A percentile compares a stretch with the other conserved stretches of the same genome.
phyloP scores from a whole-genome alignment of 1,284 basidiomycete species.

The Boletus smithii region DNA sequence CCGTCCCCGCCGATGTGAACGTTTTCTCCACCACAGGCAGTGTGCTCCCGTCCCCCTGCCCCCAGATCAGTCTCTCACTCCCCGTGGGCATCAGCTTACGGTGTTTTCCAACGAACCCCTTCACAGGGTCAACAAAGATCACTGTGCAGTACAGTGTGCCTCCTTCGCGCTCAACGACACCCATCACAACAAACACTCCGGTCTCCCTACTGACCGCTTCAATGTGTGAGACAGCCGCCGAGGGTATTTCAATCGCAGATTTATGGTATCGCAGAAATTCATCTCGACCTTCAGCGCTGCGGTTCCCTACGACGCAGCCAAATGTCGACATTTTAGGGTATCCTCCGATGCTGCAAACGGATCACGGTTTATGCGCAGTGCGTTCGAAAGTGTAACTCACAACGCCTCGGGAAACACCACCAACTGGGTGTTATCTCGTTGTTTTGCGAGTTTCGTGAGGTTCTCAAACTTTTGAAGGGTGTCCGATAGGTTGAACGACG shows the following conservation, averaged over 20 bases:
- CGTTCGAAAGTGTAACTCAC: slow-evolving; percentile 37
- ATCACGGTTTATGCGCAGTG: neutral
- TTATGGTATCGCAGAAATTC: slow-evolving; percentile 57
- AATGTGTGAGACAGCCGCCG: slow-evolving; percentile 47
- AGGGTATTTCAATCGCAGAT: slow-evolving; percentile 58
- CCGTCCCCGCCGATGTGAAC: slow-evolving; percentile 27
- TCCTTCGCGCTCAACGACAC: slow-evolving; percentile 63
- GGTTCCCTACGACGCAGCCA: slow-evolving; percentile 54
- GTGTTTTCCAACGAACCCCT: slow-evolving; percentile 62
- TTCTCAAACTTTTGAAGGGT: slow-evolving; percentile 58
- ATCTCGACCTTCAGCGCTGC: slow-evolving; percentile 52
- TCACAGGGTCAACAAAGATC: slow-evolving; percentile 57
- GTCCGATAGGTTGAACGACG: slow-evolving; percentile 48
- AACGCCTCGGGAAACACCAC: slow-evolving; percentile 76
- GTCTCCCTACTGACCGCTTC: slow-evolving; percentile 49
- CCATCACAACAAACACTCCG: slow-evolving; percentile 62
- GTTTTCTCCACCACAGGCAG: slow-evolving; percentile 42
- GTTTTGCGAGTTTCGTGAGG: slow-evolving; percentile 48
- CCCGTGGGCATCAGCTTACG: slow-evolving; percentile 75
- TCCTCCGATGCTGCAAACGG: slow-evolving; percentile 52
- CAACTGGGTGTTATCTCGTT: slow-evolving; percentile 51
- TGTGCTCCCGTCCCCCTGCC: slow-evolving; percentile 53
- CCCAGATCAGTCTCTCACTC: slow-evolving; percentile 68
- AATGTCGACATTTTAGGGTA: slow-evolving; percentile 66
- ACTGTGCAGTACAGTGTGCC: slow-evolving; percentile 72